Evolutionary conservation across 2,329 filamentous ascomycete species (phyloP), one percentile per base, ranked within the genome.

Genomic region (Phialophora macrospora): DNA sequence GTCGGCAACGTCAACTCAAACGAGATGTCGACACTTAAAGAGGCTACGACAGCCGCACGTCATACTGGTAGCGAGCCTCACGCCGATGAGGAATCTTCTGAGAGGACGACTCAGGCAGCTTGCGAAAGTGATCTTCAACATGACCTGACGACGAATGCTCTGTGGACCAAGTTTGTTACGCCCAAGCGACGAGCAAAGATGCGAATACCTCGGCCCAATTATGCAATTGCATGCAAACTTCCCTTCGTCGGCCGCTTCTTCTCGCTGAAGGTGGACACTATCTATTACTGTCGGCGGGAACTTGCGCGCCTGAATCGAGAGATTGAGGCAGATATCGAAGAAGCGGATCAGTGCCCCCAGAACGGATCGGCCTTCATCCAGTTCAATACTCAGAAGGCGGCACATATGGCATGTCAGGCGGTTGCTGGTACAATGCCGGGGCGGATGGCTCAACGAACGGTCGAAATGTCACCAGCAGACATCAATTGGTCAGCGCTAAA

Each of bases 201-300:
- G 69, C 67, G 70, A 58, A 70, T 73, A 65, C 69, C 71, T 54
- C 68, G 65, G 64, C 62, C 65, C 17, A 64, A 67, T 46, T 52
- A 69, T 55, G 57, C 68, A 59, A 44, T 32, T 20, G 63, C 63
- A 62, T 67, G 66, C 55, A 71, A 62, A 61, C 67, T 73, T 60
- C 72, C 72, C 30, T 60, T 73, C 46, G 57, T 73, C 59, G 68
- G 69, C 57, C 69, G 64, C 59, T 71, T 72, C 61, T 71, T 71
- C 58, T 65, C 59, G 54, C 62, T 60, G 3, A 72, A 71, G 64
- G 68, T 72, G 49, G 71, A 73, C 65, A 72, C 70, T 41, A 72
- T 73, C 60, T 72, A 72, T 60, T 72, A 66, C 62, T 73, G 71
- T 63, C 70, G 71, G 34, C 68, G 69, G 66, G 70, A 72, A 68